Evolutionary conservation across 176 grass and related monocot species (phyloP).

Genomic region (Zoysia japonica): DNA sequence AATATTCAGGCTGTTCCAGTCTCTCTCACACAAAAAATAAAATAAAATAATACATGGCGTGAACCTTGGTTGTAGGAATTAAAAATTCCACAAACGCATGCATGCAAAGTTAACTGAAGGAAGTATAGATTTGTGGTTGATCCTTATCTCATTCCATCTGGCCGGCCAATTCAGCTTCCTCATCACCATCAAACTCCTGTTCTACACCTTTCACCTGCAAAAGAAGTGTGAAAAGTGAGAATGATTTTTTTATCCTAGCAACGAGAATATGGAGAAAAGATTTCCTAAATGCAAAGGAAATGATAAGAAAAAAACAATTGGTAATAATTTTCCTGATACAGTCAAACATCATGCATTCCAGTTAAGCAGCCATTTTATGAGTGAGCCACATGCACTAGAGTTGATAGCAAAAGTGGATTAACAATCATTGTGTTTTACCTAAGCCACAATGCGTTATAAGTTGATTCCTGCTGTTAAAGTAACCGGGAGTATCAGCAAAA

Average conservation of each 20-base stretch:
- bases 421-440: conserved; percentile 48
- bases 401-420: not conserved
- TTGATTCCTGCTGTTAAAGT: not conserved
- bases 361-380: conserved; percentile 4
- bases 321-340: not conserved
- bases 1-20: conserved; percentile 16
- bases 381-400: conserved; percentile 13
- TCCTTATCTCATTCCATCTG: conserved; percentile 52
- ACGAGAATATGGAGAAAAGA: not conserved
- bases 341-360: conserved; percentile 13
- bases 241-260: not conserved
- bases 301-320: not conserved
- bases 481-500: not conserved
- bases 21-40: not conserved
- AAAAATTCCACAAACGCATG: not conserved
- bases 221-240: conserved; percentile 11
- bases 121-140: conserved; percentile 10
- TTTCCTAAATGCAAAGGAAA: not conserved
- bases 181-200: conserved; percentile 82
- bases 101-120: not conserved
- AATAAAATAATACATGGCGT: conserved; percentile 25
- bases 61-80: not conserved
- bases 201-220: conserved; percentile 90
- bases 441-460: conserved; percentile 73
- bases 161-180: conserved; percentile 60